phyloP scores from a whole-genome alignment of 306 rosid genomes.

The Hippophae rhamnoides region DNA sequence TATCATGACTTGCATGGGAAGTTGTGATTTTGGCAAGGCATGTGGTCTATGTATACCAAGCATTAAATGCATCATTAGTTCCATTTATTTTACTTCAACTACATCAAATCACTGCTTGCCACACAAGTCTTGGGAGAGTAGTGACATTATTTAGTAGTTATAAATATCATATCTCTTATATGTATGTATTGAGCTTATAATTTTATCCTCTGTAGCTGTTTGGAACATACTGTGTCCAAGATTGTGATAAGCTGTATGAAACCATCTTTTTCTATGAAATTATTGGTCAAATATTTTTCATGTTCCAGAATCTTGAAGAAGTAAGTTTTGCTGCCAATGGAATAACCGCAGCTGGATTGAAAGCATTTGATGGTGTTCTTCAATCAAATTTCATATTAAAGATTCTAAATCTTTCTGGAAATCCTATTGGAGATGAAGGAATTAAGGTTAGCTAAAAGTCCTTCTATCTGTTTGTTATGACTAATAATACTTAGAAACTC shows the following conservation, averaged over 20 bases:
- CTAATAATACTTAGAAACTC: neutral
- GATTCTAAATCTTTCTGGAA: constrained; percentile 91
- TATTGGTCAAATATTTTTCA: constrained; percentile 10
- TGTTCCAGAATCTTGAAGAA: constrained; percentile 74
- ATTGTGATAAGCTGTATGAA: constrained; percentile 3
- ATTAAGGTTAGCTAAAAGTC: constrained; percentile 47
- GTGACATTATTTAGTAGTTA: too few relatives aligned
- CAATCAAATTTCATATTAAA: constrained; percentile 75
- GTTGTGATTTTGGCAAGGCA: too few relatives aligned
- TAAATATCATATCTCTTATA: too few relatives aligned
- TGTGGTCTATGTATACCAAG: too few relatives aligned
- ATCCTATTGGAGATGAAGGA: constrained; percentile 93
- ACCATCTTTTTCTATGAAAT: constrained; percentile 7
- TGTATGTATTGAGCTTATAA: too few relatives aligned
- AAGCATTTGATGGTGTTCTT: constrained; percentile 93
- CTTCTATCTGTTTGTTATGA: neutral
- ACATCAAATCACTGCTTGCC: too few relatives aligned
- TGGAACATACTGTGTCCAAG: neutral
- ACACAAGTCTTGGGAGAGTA: too few relatives aligned
- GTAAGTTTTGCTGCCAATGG: constrained; percentile 95
- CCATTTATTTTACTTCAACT: too few relatives aligned
- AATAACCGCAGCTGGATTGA: constrained; percentile 82
- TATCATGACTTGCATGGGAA: too few relatives aligned
- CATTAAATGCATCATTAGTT: too few relatives aligned
- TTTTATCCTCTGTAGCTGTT: too few relatives aligned